Evolutionary conservation across 2,329 filamentous ascomycete genomes (phyloP).

Genomic region (Phoma sp.): DNA sequence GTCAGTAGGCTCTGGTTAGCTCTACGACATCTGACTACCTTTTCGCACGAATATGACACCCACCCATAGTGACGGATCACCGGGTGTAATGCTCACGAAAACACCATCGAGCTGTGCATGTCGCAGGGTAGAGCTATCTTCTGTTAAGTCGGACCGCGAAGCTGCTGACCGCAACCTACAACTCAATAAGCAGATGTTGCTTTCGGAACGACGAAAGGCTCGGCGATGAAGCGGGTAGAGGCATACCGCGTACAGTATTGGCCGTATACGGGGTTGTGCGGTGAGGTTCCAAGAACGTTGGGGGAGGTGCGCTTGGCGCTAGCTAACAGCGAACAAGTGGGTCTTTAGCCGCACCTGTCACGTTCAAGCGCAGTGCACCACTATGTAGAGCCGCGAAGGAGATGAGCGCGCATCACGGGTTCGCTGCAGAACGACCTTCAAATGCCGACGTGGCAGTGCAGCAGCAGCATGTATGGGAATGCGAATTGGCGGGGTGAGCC

Average conservation of each 20-base stretch:
- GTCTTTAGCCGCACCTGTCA: slow-evolving; percentile 18
- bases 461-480: neutral
- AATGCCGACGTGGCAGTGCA: slow-evolving; percentile 27
- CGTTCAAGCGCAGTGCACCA: slow-evolving; percentile 12
- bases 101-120: slow-evolving; percentile 84
- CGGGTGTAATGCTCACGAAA: slow-evolving; percentile 83
- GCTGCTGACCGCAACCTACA: slow-evolving; percentile 62
- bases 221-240: slow-evolving; percentile 24
- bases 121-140: slow-evolving; percentile 75
- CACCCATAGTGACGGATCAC: slow-evolving; percentile 82
- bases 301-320: slow-evolving; percentile 12
- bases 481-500: neutral
- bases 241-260: slow-evolving; percentile 11
- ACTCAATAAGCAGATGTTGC: slow-evolving; percentile 82
- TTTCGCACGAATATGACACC: slow-evolving; percentile 91
- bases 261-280: slow-evolving; percentile 6
- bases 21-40: slow-evolving; percentile 62
- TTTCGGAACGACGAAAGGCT: slow-evolving; percentile 63
- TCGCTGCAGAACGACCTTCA: slow-evolving; percentile 9
- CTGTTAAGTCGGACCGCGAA: slow-evolving; percentile 34
- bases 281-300: slow-evolving; percentile 16
- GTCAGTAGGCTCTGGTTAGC: slow-evolving; percentile 18
- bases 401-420: slow-evolving; percentile 28
- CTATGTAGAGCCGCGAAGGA: slow-evolving; percentile 17
- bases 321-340: slow-evolving; percentile 3